Evolutionary conservation across 83 land plant genomes (phyloP), one percentile per base, ranked within the genome.

Genomic region (Isoetes engelmannii): DNA sequence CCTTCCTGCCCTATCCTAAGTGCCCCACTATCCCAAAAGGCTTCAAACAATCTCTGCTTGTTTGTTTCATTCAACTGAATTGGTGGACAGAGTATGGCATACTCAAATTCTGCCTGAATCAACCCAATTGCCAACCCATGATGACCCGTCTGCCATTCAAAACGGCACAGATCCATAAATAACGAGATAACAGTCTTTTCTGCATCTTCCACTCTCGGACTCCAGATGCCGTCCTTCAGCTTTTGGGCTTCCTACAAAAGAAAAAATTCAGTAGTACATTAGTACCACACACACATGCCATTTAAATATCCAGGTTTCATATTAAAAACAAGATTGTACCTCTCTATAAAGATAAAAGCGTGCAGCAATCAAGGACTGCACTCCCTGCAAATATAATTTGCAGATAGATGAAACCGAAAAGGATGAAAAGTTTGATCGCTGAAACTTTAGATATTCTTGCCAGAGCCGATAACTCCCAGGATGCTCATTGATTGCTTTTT

Each of bases 111-210:
- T 59, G 94, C 94, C 64, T 95, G 99, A 65, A 88, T 84, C 49
- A 91, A 76, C 37, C 94, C 97, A 63, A 91, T 81, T 57, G 94
- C 88, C 72, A 95, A 75, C 73, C 91, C 99, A 59, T 79, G 85
- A 58, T 91, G 84, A 28, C 99, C 99, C 60, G 94, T 76, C 67
- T 95, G 99, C 91, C 93, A 86, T 82, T 95, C 97, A 71, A 95
- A 88, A 13, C 86, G 72, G 77, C 99, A 95, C 48, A 89, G 75
- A 64, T 86, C 84, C 49, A 87, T 67, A 76, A 95, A 89, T 57
- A 91, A 72, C 68, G 91, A 83, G 54, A 95, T 83, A 55, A 95
- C 68, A 68, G 89, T 83, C 48, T 69, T 75, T 57, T 95, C 99
- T 45, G 87, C 78, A 28, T 84, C 80, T 42, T 76, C 62, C 54